phyloP scores from a whole-genome alignment of 768 basidiomycete genomes.

The Asterophora parasitica region DNA sequence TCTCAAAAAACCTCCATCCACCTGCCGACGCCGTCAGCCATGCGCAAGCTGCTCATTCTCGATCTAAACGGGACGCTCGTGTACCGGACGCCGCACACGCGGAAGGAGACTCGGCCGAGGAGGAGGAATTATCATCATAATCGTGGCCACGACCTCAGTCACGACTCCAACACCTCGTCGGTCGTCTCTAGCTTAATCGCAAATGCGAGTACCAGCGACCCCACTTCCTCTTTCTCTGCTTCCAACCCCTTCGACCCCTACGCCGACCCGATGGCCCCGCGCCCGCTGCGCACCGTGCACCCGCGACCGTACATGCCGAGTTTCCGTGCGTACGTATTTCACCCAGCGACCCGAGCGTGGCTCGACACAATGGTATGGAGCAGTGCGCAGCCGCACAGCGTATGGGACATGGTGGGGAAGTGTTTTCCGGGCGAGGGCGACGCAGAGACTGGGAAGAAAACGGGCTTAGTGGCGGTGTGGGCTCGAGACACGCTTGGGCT shows the following conservation, averaged over 20 bases:
- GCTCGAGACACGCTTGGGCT: slow-evolving; percentile 75
- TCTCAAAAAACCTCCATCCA: slow-evolving; percentile 25
- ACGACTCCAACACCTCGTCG: background rate
- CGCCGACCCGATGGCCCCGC: slow-evolving; percentile 19
- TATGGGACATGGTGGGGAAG: slow-evolving; percentile 65
- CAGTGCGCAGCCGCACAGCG: slow-evolving; percentile 78
- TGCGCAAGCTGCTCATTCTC: slow-evolving; percentile 64
- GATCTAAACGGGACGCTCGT: slow-evolving; percentile 77
- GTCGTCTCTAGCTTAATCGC: too few relatives aligned
- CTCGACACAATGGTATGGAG: slow-evolving; percentile 89
- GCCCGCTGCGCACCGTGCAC: slow-evolving; percentile 36
- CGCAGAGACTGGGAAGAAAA: background rate
- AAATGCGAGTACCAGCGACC: too few relatives aligned
- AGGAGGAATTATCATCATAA: background rate
- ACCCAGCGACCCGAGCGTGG: slow-evolving; percentile 54
- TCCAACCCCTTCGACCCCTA: slow-evolving; percentile 16
- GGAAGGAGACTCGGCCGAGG: slow-evolving; percentile 7
- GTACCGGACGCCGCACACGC: slow-evolving; percentile 43
- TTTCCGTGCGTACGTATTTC: slow-evolving; percentile 62
- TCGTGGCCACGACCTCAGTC: background rate
- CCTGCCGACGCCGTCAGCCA: slow-evolving; percentile 21
- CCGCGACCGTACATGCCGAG: slow-evolving; percentile 63
- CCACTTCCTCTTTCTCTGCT: background rate
- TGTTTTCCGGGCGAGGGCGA: slow-evolving; percentile 44
- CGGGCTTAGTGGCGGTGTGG: slow-evolving; percentile 62